Base-by-base conservation (phyloP, 2,329 filamentous ascomycete species). In the Hirsutella thompsonii region DNA sequence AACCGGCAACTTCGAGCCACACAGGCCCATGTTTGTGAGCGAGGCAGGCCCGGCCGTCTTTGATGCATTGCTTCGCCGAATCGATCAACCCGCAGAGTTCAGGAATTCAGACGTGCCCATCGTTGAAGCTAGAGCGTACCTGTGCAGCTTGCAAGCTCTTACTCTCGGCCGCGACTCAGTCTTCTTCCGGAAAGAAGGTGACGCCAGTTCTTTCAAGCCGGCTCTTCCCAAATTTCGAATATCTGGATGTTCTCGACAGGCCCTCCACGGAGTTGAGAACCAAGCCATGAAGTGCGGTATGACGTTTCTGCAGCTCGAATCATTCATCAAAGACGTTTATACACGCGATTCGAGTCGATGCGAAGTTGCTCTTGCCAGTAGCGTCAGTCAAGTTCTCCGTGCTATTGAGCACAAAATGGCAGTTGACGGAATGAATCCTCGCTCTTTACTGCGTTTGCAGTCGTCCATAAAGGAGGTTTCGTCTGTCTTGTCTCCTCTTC, bases 121-220 rank as follows among this genome's bases (percentile, higher is more conserved):
- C 10, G 56, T 80, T 3, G 64, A 74, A 38, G 57, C 64, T 2
- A 63, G 58, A 18, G 54, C 63, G 5, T 81, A 76, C 51, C 59
- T 67, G 38, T 57, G 67, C 16, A 80, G 78, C 10, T 62, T 90
- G 1, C 65, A 82, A 45, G 72, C 77, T 11, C 63, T 90, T 1
- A 75, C 77, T 0, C 69, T 88, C 5, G 85, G 84, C 0, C 70
- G 83, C 37, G 79, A 78, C 32, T 89, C 84, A 0, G 67, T 82
- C 2, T 70, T 92, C 28, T 92, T 86, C 55, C 54, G 59, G 0
- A 86, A 76, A 68, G 64, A 79, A 39, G 55, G 66, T 2, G 62
- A 64, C 3, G 66, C 66, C 21, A 60, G 59, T 20, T 62, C 61
- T 0, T 86, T 89, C 49, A 56, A 61, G 14, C 65, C 70, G 9